Percentiles rank a stretch among this genome's conserved stretches.
phyloP scores from a whole-genome alignment of 2,329 filamentous ascomycete species.

The Xylaria multiplex region DNA sequence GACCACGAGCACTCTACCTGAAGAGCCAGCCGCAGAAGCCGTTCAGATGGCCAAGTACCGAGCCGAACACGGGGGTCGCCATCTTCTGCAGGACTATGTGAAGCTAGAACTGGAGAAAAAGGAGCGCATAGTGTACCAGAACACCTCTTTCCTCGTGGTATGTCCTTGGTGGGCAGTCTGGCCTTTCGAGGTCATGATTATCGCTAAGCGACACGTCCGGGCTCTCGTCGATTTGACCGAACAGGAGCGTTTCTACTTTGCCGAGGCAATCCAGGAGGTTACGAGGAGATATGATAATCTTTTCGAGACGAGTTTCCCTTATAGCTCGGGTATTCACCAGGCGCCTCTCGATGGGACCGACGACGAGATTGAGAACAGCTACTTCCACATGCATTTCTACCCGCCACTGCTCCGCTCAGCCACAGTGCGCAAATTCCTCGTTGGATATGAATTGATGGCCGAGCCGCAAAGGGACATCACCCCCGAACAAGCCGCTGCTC shows the following conservation, averaged over 20 bases:
- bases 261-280: slow-evolving; percentile 86
- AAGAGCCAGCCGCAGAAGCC: slow-evolving; percentile 86
- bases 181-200: slow-evolving; percentile 95
- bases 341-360: slow-evolving; percentile 83
- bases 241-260: slow-evolving; percentile 76
- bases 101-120: slow-evolving; percentile 81
- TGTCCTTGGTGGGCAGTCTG: slow-evolving; percentile 98
- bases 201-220: slow-evolving; percentile 84
- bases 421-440: slow-evolving; percentile 94
- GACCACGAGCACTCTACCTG: slow-evolving; percentile 90
- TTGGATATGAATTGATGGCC: slow-evolving; percentile 95
- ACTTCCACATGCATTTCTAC: slow-evolving; percentile 98
- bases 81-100: slow-evolving; percentile 88
- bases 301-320: slow-evolving; percentile 96
- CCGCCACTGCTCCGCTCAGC: slow-evolving; percentile 91
- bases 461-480: slow-evolving; percentile 99
- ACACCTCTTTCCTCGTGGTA: slow-evolving; percentile 83
- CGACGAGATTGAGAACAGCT: slow-evolving; percentile 86
- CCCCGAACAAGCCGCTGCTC: slow-evolving; percentile 89
- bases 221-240: slow-evolving; percentile 83
- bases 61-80: slow-evolving; percentile 73
- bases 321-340: slow-evolving; percentile 97
- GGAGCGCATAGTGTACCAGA: slow-evolving; percentile 89
- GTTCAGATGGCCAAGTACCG: slow-evolving; percentile 82
- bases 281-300: slow-evolving; percentile 95